phyloP scores from a whole-genome alignment of 2,329 filamentous ascomycete genomes.

The Trichoderma cornu-damae region DNA sequence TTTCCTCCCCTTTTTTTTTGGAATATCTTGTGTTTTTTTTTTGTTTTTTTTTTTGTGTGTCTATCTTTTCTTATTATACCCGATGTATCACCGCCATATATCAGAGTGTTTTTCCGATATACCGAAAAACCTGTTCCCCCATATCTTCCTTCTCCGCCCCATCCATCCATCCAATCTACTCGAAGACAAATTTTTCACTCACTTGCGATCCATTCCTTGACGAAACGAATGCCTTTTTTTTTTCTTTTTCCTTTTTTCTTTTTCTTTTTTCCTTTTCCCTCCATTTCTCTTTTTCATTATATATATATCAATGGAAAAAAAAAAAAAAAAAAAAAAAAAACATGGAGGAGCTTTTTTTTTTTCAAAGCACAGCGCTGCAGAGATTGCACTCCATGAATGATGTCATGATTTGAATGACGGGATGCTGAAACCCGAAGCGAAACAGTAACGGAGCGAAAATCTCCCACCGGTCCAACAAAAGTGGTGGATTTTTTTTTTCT shows the following conservation, averaged over 20 bases:
- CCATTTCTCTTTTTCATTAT: too few relatives aligned
- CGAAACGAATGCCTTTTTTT: background rate
- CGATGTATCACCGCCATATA: slow-evolving; percentile 13
- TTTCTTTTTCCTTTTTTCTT: background rate
- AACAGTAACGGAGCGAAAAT: slow-evolving; percentile 2
- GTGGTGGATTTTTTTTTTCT: background rate
- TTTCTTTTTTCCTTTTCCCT: too few relatives aligned
- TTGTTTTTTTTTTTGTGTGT: background rate
- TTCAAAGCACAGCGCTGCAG: background rate
- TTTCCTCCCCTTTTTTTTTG: background rate
- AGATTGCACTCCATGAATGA: background rate
- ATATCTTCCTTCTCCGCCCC: background rate
- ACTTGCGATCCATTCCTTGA: slow-evolving; percentile 1
- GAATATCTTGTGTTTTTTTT: background rate
- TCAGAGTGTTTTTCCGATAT: slow-evolving; percentile 8
- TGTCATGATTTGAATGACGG: slow-evolving; percentile 8
- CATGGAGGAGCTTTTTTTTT: background rate
- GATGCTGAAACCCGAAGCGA: slow-evolving; percentile 13
- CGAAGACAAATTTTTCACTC: background rate
- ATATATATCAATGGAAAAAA: too few relatives aligned
- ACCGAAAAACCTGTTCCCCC: background rate
- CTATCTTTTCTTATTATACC: slow-evolving; percentile 6
- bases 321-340: background rate
- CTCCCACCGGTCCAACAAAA: background rate
- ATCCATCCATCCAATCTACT: background rate